Base-by-base conservation (phyloP, 2,329 filamentous ascomycete species). In the Fusarium luffae region DNA sequence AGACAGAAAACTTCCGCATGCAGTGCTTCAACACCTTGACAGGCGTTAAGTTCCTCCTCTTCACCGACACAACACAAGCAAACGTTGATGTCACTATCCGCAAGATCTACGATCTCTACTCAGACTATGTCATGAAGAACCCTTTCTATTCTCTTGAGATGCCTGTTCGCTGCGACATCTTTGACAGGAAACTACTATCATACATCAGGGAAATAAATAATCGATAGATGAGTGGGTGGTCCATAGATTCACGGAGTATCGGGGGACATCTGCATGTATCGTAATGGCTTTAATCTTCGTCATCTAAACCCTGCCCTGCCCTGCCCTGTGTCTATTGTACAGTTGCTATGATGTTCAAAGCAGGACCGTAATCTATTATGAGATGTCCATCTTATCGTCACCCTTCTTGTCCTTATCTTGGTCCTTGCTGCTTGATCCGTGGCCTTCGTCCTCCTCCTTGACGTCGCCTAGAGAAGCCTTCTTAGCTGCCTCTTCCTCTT, bases 81-180 rank as follows among this genome's bases (percentile, higher is more conserved):
- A 97, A 97, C 76, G 90, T 97, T 41, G 96, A 98, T 75, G 86
- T 89, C 14, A 91, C 95, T 46, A 90, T 97, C 73, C 87, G 89
- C 77, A 92, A 89, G 79, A 91, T 98, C 75, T 98, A 99, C 79
- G 96, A 98, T 79, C 83, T 98, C 54, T 99, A 98, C 83, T 88
- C 93, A 52, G 96, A 99, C 81, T 98, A 93, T 79, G 96, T 99
- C 73, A 98, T 98, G 93, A 99, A 98, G 86, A 99, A 99, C 80
- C 96, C 96, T 2, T 99, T 99, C 78, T 98, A 98, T 82, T 94
- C 96, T 77, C 85, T 97, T 60, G 96, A 99, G 83, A 99, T 98
- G 94, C 96, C 96, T 9, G 89, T 99, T 56, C 87, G 96, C 66
- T 97, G 96, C 81, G 96, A 98, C 77, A 92, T 93, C 74, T 99